Base-by-base conservation (phyloP, 2,329 filamentous ascomycete genomes). In the Trematosphaeria pertusa region DNA sequence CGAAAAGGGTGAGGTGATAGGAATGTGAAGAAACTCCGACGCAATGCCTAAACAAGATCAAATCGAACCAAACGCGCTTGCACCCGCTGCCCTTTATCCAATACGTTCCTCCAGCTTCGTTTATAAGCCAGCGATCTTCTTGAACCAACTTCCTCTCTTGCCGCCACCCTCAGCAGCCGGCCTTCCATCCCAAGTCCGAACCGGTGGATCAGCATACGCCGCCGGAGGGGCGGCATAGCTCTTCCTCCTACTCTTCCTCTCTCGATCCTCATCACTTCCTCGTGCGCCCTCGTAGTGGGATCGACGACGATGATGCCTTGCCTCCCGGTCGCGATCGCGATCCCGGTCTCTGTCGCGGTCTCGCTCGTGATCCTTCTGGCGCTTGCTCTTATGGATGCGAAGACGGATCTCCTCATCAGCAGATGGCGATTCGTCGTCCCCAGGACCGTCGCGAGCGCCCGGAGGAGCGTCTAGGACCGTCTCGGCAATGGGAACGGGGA, bases 91-190 rank as follows among this genome's bases (percentile, higher is more conserved):
- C 17, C 33, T 18, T 36, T 32, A 34, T 33, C 12, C 26, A 20
- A 33, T 21, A n/a, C 38, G 24, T 21, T 12, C n/a, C n/a, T n/a
- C n/a, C n/a, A n/a, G n/a, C 11, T 22, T 20, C 24, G 17, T 33
- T 42, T 48, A 65, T 30, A 64, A 56, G 10, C 60, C 57, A 10
- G 54, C 53, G 41, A 78, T 72, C 69, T 77, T 78, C 72, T 78
- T 77, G 26, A 78, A 71, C 74, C 74, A 77, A 50, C 75, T 76
- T 9, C 67, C 68, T 46, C 72, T 67, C 63, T 75, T 75, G n/a
- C 63, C 67, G 22, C 64, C 54, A 18, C 56, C 56, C 32, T 61
- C 64, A 14, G 63, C 56, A 12, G 68, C 71, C 4, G 73, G 72
- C 46, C 74, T 54, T 10, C 70, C 74, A 59, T 77, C 75, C 62